These are phyloP conservation scores for Aureobasidium sp. DNA, from an alignment of 2,329 filamentous ascomycete genomes.

Conservation along the genomic window DNA sequence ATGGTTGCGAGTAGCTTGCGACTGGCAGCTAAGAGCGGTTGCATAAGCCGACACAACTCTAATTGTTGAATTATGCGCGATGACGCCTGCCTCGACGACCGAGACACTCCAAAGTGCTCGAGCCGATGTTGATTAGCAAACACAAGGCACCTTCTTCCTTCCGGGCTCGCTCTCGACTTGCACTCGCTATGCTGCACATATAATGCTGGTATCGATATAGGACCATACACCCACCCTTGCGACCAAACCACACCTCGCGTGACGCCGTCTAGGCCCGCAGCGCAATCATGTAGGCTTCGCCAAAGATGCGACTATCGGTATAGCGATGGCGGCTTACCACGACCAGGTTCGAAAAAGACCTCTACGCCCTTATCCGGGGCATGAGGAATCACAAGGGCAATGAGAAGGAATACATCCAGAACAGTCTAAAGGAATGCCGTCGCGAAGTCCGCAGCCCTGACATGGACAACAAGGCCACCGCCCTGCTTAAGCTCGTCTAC, in stretches of 20 bases:
- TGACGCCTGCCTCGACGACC: background rate
- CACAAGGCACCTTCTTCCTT: background rate
- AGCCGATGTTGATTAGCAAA: slow-evolving; percentile 1
- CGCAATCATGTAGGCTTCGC: slow-evolving; percentile 9
- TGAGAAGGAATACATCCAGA: slow-evolving; percentile 91
- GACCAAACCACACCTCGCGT: background rate
- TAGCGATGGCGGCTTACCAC: background rate
- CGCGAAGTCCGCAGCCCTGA: slow-evolving; percentile 87
- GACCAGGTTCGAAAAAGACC: slow-evolving; percentile 92
- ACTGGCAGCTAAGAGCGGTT: no score
- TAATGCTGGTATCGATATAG: slow-evolving; percentile 1
- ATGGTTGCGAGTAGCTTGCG: background rate
- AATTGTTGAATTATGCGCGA: background rate
- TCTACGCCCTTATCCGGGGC: slow-evolving; percentile 97
- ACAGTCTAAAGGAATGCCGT: slow-evolving; percentile 90
- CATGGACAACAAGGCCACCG: slow-evolving; percentile 95
- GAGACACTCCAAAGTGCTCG: background rate
- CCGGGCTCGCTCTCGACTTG: background rate
- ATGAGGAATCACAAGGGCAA: slow-evolving; percentile 91
- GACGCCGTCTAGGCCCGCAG: background rate
- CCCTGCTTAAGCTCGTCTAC: slow-evolving; percentile 90
- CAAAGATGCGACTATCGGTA: background rate
- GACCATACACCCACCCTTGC: background rate
- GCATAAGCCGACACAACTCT: background rate
- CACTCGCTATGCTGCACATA: slow-evolving; percentile 1